Evolutionary conservation across 768 basidiomycete genomes (phyloP).

Genomic region (Lactarius quietus): DNA sequence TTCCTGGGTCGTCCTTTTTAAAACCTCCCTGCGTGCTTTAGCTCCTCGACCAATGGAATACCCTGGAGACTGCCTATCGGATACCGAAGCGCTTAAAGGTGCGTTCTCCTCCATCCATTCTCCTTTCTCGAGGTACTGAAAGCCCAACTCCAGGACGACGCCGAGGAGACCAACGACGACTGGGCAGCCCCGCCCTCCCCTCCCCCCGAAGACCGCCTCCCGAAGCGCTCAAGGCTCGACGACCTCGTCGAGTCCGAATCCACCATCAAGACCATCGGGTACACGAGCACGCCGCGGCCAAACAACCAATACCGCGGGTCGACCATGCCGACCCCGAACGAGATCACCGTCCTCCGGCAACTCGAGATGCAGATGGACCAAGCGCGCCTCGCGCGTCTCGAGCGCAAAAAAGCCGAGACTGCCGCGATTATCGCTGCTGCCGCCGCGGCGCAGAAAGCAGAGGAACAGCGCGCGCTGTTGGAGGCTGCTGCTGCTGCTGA

Average conservation of each 20-base stretch:
- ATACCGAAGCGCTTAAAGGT: slow-evolving; percentile 74
- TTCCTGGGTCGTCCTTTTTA: neutral
- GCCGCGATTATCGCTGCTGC: slow-evolving; percentile 44
- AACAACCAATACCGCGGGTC: neutral
- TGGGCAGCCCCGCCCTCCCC: slow-evolving; percentile 12
- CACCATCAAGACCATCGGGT: slow-evolving; percentile 31
- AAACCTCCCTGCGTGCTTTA: slow-evolving; percentile 31
- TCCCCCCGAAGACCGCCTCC: slow-evolving; percentile 23
- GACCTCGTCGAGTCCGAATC: slow-evolving; percentile 21
- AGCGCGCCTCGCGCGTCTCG: slow-evolving; percentile 15
- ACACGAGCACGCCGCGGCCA: slow-evolving; percentile 5
- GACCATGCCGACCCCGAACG: neutral
- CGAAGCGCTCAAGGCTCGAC: slow-evolving; percentile 27
- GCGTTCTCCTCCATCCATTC: slow-evolving; percentile 20
- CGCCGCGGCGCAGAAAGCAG: slow-evolving; percentile 31
- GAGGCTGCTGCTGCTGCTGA: slow-evolving; percentile 29
- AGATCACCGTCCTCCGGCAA: neutral
- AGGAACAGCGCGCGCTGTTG: slow-evolving; percentile 25
- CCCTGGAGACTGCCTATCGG: slow-evolving; percentile 72
- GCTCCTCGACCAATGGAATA: slow-evolving; percentile 80
- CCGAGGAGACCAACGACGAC: slow-evolving; percentile 19
- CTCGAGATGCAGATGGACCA: slow-evolving; percentile 8
- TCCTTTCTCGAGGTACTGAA: neutral
- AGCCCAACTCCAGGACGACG: slow-evolving; percentile 28
- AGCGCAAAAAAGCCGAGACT: slow-evolving; percentile 31